Evolutionary conservation across 768 basidiomycete species (phyloP).

Genomic region (Podaxis sp.): DNA sequence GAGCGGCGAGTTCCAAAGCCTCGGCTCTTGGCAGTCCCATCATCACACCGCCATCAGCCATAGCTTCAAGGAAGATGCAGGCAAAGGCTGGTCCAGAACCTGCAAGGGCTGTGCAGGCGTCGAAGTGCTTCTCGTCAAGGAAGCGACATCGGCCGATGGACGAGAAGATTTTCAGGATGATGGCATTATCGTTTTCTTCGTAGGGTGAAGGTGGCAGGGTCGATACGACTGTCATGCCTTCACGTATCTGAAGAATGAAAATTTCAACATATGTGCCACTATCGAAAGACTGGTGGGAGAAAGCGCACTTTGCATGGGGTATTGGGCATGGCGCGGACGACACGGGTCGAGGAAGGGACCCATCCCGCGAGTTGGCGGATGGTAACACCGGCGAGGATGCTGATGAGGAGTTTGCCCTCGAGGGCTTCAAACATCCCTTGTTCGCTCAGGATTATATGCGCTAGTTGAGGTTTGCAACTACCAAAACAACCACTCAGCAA

Average conservation of each 20-base stretch:
- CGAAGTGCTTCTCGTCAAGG: constrained; percentile 98
- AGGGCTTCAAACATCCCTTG: constrained; percentile 81
- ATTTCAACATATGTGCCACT: background rate
- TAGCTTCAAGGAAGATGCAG: constrained; percentile 94
- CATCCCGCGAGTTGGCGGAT: constrained; percentile 74
- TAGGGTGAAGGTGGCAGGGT: constrained; percentile 54
- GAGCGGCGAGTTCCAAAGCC: constrained; percentile 92
- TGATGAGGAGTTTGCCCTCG: constrained; percentile 88
- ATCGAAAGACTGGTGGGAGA: background rate
- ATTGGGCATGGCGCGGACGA: constrained; percentile 98
- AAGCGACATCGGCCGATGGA: constrained; percentile 95
- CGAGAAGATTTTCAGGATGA: constrained; percentile 92
- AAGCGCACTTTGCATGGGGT: constrained; percentile 87
- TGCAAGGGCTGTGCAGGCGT: constrained; percentile 94
- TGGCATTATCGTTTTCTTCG: constrained; percentile 58
- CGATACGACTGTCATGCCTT: constrained; percentile 97
- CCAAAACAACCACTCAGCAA: background rate
- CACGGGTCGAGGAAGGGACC: constrained; percentile 75
- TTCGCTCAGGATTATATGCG: constrained; percentile 67
- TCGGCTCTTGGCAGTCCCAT: constrained; percentile 96
- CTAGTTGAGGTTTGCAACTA: constrained; percentile 95
- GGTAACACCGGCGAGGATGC: constrained; percentile 96
- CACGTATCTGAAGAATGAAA: constrained; percentile 72
- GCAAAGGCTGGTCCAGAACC: constrained; percentile 98
- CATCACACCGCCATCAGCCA: constrained; percentile 99